Evolutionary conservation across 768 basidiomycete species (phyloP), one percentile per base, ranked within the genome.

Genomic region (Rhodotorula kratochvilovae): DNA sequence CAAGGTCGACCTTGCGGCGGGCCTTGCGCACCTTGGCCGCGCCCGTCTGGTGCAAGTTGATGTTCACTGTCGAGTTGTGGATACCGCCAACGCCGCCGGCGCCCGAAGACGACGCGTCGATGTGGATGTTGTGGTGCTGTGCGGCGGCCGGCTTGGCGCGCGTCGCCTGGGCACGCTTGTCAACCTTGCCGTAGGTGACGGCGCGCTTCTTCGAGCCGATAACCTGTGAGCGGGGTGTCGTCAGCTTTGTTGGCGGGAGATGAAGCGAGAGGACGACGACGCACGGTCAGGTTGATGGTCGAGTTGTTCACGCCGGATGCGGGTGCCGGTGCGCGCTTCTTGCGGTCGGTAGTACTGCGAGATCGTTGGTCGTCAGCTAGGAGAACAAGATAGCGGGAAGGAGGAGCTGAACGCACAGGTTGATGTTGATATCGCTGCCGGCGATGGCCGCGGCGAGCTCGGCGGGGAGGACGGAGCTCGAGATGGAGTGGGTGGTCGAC

Each of bases 201-300:
- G 58, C 58, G n/a, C 45, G 21, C 46, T 45, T 62, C 4, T n/a
- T 35, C 5, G 68, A 56, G 12, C 57, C 48, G 58, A 65, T 61
- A 42, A 55, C 61, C 61, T 68, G 66, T 7, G 8, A n/a, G 19
- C 6, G 10, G 13, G 56, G 33, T 21, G 31, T n/a, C 7, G 57
- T 58, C 35, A 48, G 57, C 13, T 5, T 3, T 3, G 33, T 23
- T 23, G 11, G 3, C 23, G 23, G 19, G 7, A 48, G 45, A 15
- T 8, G 17, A 29, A 6, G 29, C 11, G 29, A n/a, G 25, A 19
- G 12, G 25, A 35, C 42, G 29, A 35, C 2, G 36, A 46, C 63
- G 42, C 29, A 74, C 66, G 56, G 73, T 75, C n/a, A 71, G 64
- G 67, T 75, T 75, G 73, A 75, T 75, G 50, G 73, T 75, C 56